phyloP scores from a whole-genome alignment of 2,329 filamentous ascomycete species.

The Ceratocystis alfenasii region DNA sequence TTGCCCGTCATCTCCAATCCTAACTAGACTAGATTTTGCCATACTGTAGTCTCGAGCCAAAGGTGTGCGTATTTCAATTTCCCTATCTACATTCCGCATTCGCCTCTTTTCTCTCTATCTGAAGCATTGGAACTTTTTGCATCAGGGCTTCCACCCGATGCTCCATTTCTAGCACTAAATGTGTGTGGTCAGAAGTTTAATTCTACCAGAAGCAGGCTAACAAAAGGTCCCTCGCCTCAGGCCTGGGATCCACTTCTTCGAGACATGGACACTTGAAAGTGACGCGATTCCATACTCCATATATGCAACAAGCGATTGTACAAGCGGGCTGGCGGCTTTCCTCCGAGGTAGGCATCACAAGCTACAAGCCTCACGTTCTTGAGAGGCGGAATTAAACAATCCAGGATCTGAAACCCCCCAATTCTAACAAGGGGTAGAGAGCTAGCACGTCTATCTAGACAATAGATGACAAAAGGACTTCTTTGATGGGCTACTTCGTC shows the following conservation, averaged over 20 bases:
- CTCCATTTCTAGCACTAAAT: constrained; percentile 6
- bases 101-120: not conserved
- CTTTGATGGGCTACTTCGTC: not conserved
- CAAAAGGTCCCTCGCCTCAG: constrained; percentile 5
- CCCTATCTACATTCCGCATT: not conserved
- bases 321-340: not conserved
- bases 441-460: too few relatives aligned
- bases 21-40: too few relatives aligned
- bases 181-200: constrained; percentile 8
- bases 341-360: too few relatives aligned
- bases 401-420: not conserved
- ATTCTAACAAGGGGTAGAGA: too few relatives aligned
- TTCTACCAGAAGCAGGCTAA: not conserved
- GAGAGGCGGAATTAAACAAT: not conserved
- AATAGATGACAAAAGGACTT: not conserved
- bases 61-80: not conserved
- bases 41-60: too few relatives aligned
- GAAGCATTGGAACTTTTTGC: constrained; percentile 18
- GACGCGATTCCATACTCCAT: not conserved
- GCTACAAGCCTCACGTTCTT: not conserved
- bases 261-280: not conserved
- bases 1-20: too few relatives aligned
- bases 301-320: not conserved
- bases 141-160: constrained; percentile 1
- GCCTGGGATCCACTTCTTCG: not conserved